phyloP scores from a whole-genome alignment of 805 yeast genomes.

The Starmera amethionina region DNA sequence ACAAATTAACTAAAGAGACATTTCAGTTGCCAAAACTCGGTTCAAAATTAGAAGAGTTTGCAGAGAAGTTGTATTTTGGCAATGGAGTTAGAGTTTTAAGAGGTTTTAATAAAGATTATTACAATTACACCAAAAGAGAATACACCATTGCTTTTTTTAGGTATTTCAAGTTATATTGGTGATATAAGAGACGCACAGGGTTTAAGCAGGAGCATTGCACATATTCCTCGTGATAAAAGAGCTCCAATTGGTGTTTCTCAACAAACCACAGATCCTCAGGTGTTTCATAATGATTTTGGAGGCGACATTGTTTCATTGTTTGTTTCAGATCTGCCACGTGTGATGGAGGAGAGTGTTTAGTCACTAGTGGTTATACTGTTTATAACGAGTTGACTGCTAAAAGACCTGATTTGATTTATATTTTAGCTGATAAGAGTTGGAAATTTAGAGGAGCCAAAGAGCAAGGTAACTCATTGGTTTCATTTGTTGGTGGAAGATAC shows the following conservation, averaged over 20 bases:
- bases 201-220: conserved; percentile 2
- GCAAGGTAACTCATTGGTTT: neutral
- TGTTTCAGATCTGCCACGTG: neutral
- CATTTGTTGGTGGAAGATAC: neutral
- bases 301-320: conserved; percentile 2
- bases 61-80: conserved; percentile 1
- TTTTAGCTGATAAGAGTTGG: neutral
- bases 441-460: neutral
- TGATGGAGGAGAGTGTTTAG: conserved; percentile 1
- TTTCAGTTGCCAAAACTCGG: conserved; percentile 1
- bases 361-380: conserved; percentile 1
- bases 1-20: neutral
- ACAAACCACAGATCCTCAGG: conserved; percentile 3
- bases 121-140: neutral
- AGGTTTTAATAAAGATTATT: neutral
- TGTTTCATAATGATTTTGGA: conserved; percentile 4
- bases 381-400: conserved; percentile 1
- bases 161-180: conserved; percentile 2
- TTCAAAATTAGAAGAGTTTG: neutral
- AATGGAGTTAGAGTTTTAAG: conserved; percentile 1
- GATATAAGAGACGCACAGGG: conserved; percentile 3
- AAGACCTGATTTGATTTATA: neutral
- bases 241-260: conserved; percentile 2
- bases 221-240: conserved; percentile 1
- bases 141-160: neutral